Base-by-base conservation (phyloP, 306 rosid species). In the Mimosa bimucronata region DNA sequence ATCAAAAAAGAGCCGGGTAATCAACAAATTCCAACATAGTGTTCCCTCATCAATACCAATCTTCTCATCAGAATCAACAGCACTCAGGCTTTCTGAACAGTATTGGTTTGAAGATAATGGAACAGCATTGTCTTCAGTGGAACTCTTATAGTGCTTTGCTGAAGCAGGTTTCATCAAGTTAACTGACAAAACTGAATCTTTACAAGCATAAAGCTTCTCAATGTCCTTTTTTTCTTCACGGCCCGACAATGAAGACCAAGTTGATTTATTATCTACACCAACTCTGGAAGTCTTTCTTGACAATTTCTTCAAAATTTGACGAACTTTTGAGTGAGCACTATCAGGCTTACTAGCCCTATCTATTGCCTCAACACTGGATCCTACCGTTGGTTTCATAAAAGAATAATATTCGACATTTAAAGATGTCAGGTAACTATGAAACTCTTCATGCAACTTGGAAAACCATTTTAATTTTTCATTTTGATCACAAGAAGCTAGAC, bases 1-100 rank as follows among this genome's bases (percentile, higher is more conserved):
- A 80, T 95, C 99, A 86, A 91, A 95, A 88, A 95, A 95, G 76
- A 92, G 87, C 46, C 99, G 89, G 18, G 97, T 90, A 73, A 95
- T 84, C 79, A 95, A 82, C 86, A 95, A 85, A 86, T 93, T 95
- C 97, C 86, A 91, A 72, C 92, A 90, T 50, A 93, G 85, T 48
- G 98, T 86, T 72, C 94, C 98, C 80, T 92, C 99, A 80, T 95
- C 96, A 75, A 85, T 81, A 55, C 88, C 81, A 79, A 80, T 78
- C 86, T 86, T 93, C 65, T 93, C 95, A 21, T 87, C 90, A 50
- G 75, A 66, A 55, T 91, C 91, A 13, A 71, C 79, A 38, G 83
- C 91, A 23, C 80, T 78, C 69, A 83, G 91, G 80, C 92, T 92
- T 74, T 71, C 87, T 64, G 90, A 85, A 73, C 57, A 60, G 69